Conservation (phyloP, 2,329 filamentous ascomycete genomes). For the Ophiostoma pallidulum region DNA sequence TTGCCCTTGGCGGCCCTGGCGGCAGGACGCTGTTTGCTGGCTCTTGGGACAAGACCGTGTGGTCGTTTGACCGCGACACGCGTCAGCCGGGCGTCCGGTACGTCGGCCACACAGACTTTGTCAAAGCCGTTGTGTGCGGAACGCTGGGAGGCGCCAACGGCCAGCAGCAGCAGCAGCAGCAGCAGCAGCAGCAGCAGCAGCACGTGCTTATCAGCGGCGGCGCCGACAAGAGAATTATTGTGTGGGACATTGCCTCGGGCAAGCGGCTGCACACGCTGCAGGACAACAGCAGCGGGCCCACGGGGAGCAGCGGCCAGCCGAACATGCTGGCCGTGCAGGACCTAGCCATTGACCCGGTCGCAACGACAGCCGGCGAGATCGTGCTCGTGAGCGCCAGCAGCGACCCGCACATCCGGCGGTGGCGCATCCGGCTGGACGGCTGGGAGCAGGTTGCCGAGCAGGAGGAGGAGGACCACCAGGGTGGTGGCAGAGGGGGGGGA, state of each 20-base stretch:
- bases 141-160: constrained; percentile 51
- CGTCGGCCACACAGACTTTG: constrained; percentile 78
- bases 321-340: constrained; percentile 71
- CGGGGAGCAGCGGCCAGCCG: constrained; percentile 26
- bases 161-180: no score
- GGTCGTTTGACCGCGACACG: constrained; percentile 66
- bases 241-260: constrained; percentile 68
- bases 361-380: constrained; percentile 39
- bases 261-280: constrained; percentile 65
- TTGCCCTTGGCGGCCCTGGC: constrained; percentile 53
- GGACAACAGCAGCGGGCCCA: constrained; percentile 42
- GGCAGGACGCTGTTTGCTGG: constrained; percentile 66
- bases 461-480: constrained; percentile 23
- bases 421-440: constrained; percentile 49
- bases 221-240: constrained; percentile 68
- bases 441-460: constrained; percentile 45
- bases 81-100: constrained; percentile 48
- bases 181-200: no score
- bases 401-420: constrained; percentile 69
- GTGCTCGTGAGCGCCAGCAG: constrained; percentile 72
- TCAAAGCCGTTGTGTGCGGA: constrained; percentile 66
- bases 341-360: constrained; percentile 62
- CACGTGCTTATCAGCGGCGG: constrained; percentile 64
- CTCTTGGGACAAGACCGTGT: constrained; percentile 89
- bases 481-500: background rate